Base-by-base conservation (phyloP, 352 stramenopile species). In the Phytophthora sp. region DNA sequence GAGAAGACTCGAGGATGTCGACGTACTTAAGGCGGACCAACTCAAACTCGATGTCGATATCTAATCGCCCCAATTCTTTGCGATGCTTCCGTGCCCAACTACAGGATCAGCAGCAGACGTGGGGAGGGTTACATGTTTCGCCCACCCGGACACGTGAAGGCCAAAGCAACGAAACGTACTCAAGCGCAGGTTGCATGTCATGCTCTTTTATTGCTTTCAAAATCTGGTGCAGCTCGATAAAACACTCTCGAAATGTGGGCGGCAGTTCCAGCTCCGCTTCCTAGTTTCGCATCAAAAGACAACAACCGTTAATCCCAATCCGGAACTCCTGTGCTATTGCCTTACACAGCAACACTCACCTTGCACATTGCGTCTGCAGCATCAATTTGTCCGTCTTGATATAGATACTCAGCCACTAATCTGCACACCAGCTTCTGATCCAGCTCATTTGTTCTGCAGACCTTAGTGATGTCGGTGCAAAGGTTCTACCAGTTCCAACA, bases 1-100 rank as follows among this genome's bases (percentile, higher is more conserved):
- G 62, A 15, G 80, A 90, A 21, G 52, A 80, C 49, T 91, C 80
- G 20, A 94, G 72, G 15, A 89, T 66, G 27, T 92, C 79, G 20
- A 96, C 69, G 54, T 93, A 96, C 54, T 92, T 87, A 41, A 95
- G 73, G 1, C 85, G 77, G n/a, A 91, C 76, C 4, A 96, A 64
- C 51, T 94, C 78, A 62, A 95, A 96, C 60, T 95, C 87, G 21
- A 96, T 80, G 46, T 91, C 78, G 37, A 91, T 81, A 17, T 79
- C 60, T 17, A 90, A 68, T 21, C 46, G 55, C 18, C 59, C 61
- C 31, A 93, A 62, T 21, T 88, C 72, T 1, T 82, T 71, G 17
- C 79, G 82, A 28, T 91, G 66, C 50, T 72, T 62, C 24, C 72
- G 66, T 21, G 84, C 79, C 84, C 84, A 93, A n/a, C 84, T 93